Conservation (phyloP, 148 eudicot genomes). For the Chenopodium suecicum region DNA sequence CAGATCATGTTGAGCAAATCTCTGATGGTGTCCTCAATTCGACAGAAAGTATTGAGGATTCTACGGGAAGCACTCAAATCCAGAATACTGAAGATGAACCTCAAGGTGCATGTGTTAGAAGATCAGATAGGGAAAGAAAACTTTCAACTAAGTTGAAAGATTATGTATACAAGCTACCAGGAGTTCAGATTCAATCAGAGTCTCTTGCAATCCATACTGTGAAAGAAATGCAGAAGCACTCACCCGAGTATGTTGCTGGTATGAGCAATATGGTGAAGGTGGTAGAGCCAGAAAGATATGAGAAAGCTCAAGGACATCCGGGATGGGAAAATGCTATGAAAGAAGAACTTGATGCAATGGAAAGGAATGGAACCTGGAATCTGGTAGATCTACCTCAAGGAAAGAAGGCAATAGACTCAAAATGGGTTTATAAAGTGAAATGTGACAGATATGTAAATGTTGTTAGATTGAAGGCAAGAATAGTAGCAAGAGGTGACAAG, state of each 20-base stretch:
- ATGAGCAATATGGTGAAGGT: not conserved
- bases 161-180: too few relatives aligned
- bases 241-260: not conserved
- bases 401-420: not conserved
- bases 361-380: not conserved
- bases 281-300: not conserved
- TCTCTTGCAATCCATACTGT: too few relatives aligned
- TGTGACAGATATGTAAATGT: not conserved
- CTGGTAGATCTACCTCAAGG: not conserved
- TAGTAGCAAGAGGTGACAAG: not conserved
- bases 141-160: too few relatives aligned
- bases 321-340: not conserved
- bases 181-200: too few relatives aligned
- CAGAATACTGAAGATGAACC: too few relatives aligned
- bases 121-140: too few relatives aligned
- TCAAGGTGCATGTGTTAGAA: too few relatives aligned
- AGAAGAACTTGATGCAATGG: not conserved
- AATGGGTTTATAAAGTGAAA: not conserved
- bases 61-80: too few relatives aligned
- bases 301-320: not conserved
- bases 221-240: too few relatives aligned
- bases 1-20: too few relatives aligned
- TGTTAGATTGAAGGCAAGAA: not conserved
- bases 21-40: too few relatives aligned
- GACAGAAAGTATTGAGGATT: too few relatives aligned